Evolutionary conservation across 179 eudicot genomes (phyloP), one percentile per base, ranked within the genome.

Genomic region (Nepenthes alata): DNA sequence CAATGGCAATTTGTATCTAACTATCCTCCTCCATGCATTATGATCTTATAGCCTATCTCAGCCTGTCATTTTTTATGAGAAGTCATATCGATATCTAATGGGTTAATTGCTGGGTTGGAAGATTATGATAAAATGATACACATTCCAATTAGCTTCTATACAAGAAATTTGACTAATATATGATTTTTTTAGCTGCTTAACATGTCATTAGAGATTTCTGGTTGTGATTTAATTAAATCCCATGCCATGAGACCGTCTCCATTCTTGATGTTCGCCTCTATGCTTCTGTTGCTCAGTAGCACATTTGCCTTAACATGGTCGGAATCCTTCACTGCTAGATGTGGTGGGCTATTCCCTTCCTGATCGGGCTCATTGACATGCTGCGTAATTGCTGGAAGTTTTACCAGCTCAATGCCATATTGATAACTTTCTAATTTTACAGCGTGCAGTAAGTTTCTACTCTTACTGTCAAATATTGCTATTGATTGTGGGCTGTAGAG

Each of bases 311-410:
- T 71, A 2, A 72, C 49, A 51, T 70, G 62, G 38, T 70, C 72
- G 9, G 63, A 58, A 16, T 62, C 67, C 57, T 53, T 64, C 9
- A 57, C 70, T 67, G 83, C 83, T 38, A 72, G 59, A 68, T 78
- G 82, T 65, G 75, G 53, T 25, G 80, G 80, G 35, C 80, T 79
- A 57, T 75, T 67, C 49, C 83, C 83, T 6, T 79, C 75, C 35
- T 25, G 39, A 61, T 79, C 80, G 38, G 68, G 60, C 54, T 64
- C 68, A 60, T 70, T 75, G 11, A 75, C 38, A 36, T 75, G 75
- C 57, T 55, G 64, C 41, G 15, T 53, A 8, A 79, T 25, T 25
- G 64, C 68, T 58, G 75, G 63, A 41, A 39, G 48, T 15, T 47
- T 62, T 8, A 79, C 62, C 60, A 79, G 16, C 52, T 63, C 73